Conservation (phyloP, 495 filamentous ascomycete genomes). For the Aspergillus nanangensis region DNA sequence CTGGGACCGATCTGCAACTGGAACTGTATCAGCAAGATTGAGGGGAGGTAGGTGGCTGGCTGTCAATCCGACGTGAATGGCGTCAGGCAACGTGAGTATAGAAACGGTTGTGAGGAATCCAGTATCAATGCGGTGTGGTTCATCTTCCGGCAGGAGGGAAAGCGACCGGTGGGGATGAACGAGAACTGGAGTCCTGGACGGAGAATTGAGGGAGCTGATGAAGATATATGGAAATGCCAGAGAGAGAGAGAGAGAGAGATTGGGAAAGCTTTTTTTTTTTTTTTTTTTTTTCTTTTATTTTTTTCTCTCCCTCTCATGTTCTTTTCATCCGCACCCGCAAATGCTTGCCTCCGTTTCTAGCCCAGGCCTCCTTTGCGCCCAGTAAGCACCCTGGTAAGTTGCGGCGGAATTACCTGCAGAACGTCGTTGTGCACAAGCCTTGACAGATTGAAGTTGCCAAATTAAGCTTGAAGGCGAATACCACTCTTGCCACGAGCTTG, state of each 20-base stretch:
- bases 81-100: too few species aligned
- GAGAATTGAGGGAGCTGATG: constrained; percentile 13
- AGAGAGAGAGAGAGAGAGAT: neutral
- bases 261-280: constrained; percentile 7
- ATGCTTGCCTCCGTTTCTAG: constrained; percentile 15
- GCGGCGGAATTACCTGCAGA: constrained; percentile 25
- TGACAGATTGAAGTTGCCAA: constrained; percentile 19
- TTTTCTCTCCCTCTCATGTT: constrained; percentile 9
- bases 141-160: neutral
- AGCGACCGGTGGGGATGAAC: neutral
- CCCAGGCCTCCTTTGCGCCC: constrained; percentile 15
- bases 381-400: constrained; percentile 21
- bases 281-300: constrained; percentile 5
- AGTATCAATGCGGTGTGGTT: neutral
- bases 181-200: neutral
- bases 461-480: constrained; percentile 21
- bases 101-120: neutral
- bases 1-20: neutral
- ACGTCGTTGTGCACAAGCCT: constrained; percentile 16
- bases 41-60: neutral
- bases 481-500: constrained; percentile 33
- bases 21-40: neutral
- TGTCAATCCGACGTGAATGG: too few species aligned
- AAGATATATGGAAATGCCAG: neutral
- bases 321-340: constrained; percentile 16